A percentile compares a stretch with the other conserved stretches of the same genome.
Evolutionary conservation across 257 asterid genomes (phyloP).

Genomic region (Capsicum baccatum): DNA sequence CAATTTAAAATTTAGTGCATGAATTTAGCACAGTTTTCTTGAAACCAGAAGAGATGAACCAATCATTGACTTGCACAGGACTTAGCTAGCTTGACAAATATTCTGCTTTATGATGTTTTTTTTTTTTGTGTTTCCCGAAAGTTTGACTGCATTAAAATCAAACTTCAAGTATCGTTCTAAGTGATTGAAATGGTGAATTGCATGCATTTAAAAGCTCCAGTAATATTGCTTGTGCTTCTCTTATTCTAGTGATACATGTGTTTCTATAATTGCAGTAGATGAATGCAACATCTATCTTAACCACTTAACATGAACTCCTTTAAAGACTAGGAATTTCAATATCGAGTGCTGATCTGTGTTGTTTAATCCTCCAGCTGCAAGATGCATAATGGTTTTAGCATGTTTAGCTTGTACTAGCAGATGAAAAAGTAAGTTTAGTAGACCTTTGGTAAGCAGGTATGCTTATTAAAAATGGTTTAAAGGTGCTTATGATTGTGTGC

Average conservation of each 20-base stretch:
- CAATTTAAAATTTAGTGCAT: background rate
- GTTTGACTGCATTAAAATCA: background rate
- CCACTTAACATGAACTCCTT: too few relatives aligned
- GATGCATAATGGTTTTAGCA: background rate
- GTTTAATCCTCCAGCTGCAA: background rate
- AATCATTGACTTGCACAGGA: background rate
- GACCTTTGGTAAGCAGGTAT: background rate
- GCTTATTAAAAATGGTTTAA: background rate
- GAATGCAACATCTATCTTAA: too few relatives aligned
- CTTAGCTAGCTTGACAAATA: background rate
- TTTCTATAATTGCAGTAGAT: background rate
- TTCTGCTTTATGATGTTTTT: background rate
- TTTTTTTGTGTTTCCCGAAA: background rate
- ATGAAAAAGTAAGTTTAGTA: background rate
- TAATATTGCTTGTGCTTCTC: background rate
- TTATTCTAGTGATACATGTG: background rate
- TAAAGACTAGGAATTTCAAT: background rate
- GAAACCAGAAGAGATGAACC: constrained; percentile 1
- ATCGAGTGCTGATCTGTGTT: background rate
- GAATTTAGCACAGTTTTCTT: background rate
- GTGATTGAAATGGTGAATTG: constrained; percentile 19
- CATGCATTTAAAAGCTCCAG: constrained; percentile 19
- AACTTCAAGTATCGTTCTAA: background rate
- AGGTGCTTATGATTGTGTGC: background rate
- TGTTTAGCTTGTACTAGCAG: background rate